These are phyloP conservation scores for Pulveroboletus ravenelii DNA, from an alignment of 768 basidiomycete genomes.

Conservation along the genomic window DNA sequence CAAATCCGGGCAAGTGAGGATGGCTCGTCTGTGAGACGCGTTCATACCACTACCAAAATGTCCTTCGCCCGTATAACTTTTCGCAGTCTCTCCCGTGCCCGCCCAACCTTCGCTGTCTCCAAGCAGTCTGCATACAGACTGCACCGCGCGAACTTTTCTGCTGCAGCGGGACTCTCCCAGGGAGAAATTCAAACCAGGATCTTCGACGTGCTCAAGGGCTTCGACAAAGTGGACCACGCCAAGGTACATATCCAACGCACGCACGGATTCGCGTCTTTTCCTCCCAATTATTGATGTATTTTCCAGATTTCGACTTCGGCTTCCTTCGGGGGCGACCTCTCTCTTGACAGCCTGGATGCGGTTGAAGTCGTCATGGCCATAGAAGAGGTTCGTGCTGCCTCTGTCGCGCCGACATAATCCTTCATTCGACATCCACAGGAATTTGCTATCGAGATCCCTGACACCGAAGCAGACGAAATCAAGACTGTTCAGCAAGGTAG, in stretches of 20 bases:
- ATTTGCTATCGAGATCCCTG: constrained; percentile 96
- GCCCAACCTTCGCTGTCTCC: constrained; percentile 28
- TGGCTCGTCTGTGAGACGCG: constrained; percentile 7
- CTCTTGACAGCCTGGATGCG: constrained; percentile 86
- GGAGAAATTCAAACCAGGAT: constrained; percentile 23
- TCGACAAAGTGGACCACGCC: constrained; percentile 26
- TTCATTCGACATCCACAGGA: constrained; percentile 49
- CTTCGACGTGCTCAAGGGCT: constrained; percentile 28
- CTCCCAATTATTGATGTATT: constrained; percentile 26
- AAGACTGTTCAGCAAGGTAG: constrained; percentile 86
- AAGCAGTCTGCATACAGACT: constrained; percentile 28
- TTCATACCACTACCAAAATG: constrained; percentile 26
- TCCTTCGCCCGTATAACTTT: constrained; percentile 33
- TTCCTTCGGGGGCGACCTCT: constrained; percentile 54
- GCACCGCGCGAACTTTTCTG: constrained; percentile 30
- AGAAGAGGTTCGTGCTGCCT: constrained; percentile 62
- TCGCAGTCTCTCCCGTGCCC: constrained; percentile 25
- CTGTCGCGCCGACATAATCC: constrained; percentile 1
- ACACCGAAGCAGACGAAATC: constrained; percentile 93
- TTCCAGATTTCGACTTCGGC: constrained; percentile 57
- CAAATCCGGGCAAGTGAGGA: constrained; percentile 19
- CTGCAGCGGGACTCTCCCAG: constrained; percentile 21
- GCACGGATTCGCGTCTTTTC: constrained; percentile 3
- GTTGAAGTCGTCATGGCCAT: constrained; percentile 99
- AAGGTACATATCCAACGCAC: constrained; percentile 21